phyloP scores from a whole-genome alignment of 306 rosid genomes.

The Styphnolobium japonicum region DNA sequence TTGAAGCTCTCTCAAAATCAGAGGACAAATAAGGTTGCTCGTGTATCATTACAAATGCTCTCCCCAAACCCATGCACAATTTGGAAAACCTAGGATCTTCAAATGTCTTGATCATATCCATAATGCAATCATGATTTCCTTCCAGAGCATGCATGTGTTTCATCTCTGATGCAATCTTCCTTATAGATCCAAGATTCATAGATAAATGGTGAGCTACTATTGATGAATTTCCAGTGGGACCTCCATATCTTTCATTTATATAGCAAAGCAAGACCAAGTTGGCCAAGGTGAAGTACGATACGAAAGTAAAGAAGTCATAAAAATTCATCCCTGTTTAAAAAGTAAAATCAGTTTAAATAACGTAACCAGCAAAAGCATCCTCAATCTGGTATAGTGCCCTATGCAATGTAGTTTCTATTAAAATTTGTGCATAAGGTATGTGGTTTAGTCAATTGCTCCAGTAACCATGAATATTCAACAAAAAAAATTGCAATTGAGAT shows the following conservation, averaged over 20 bases:
- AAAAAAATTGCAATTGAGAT: neutral
- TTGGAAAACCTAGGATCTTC: slow-evolving; percentile 52
- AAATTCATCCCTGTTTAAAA: slow-evolving; percentile 80
- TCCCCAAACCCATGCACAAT: slow-evolving; percentile 46
- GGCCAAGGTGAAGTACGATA: slow-evolving; percentile 58
- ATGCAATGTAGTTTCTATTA: slow-evolving; percentile 12
- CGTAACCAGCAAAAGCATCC: neutral
- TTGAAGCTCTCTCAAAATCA: slow-evolving; percentile 29
- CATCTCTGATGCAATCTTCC: slow-evolving; percentile 44
- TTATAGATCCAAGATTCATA: slow-evolving; percentile 56
- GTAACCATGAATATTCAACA: neutral
- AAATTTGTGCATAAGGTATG: neutral
- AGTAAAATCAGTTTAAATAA: slow-evolving; percentile 19
- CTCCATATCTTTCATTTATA: slow-evolving; percentile 35
- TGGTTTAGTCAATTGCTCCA: neutral
- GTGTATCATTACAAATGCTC: slow-evolving; percentile 47
- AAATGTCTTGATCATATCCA: slow-evolving; percentile 48
- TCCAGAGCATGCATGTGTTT: slow-evolving; percentile 47
- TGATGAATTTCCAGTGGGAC: slow-evolving; percentile 20
- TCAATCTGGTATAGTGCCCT: neutral
- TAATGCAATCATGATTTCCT: slow-evolving; percentile 40
- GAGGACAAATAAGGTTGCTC: slow-evolving; percentile 26
- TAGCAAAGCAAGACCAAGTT: slow-evolving; percentile 47
- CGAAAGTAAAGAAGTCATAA: slow-evolving; percentile 65
- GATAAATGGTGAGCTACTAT: slow-evolving; percentile 46